Base-by-base conservation (phyloP, 805 yeast genomes). In the Metschnikowia santaceciliae region DNA sequence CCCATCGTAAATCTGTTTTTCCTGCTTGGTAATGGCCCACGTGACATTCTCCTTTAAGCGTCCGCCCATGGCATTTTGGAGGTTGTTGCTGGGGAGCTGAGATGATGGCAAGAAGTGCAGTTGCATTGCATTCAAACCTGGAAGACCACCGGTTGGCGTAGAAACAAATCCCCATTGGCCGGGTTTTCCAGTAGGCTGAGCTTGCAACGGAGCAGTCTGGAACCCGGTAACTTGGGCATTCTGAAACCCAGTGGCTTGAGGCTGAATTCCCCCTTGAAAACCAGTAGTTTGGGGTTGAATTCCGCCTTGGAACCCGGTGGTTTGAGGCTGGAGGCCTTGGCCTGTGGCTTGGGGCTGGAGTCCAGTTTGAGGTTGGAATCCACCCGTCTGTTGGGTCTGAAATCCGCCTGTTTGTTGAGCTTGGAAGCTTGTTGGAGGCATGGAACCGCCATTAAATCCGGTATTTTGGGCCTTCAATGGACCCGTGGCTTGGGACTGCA, bases 21-120 rank as follows among this genome's bases (percentile, higher is more conserved):
- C 98, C 60, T 88, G 90, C 60, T 88, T 86, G 46, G 95, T 84
- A 59, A 92, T 90, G 22, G 90, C 87, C 87, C 88, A 83, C 8
- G 86, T 80, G 34, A 86, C 86, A 52, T 85, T 83, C 15, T 81
- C 77, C 60, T 56, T 61, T 58, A 71, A 64, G 4, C 63, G 56
- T 7, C 73, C 75, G 14, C 74, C 77, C 78, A 74, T 74, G 11
- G 59, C 74, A 53, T 64, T 65, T 50, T 74, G 79, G 51, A 74
- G 67, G 43, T 70, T 71, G 54, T 70, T 65, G 22, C 66, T 58
- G 2, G 76, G 55, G 34, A 66, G 57, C 47, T 69, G 70, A 10
- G 77, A 65, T 6, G 70, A 63, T 2, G 90, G 91, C 72, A 84
- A 72, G 65, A 86, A 84, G 58, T 84, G 88, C 48, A 78, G 77